Percentiles rank a stretch among this genome's conserved stretches.
These are phyloP conservation scores for Cenchrus americanus DNA, from an alignment of 176 grass and related monocot genomes.

Conservation along the genomic window DNA sequence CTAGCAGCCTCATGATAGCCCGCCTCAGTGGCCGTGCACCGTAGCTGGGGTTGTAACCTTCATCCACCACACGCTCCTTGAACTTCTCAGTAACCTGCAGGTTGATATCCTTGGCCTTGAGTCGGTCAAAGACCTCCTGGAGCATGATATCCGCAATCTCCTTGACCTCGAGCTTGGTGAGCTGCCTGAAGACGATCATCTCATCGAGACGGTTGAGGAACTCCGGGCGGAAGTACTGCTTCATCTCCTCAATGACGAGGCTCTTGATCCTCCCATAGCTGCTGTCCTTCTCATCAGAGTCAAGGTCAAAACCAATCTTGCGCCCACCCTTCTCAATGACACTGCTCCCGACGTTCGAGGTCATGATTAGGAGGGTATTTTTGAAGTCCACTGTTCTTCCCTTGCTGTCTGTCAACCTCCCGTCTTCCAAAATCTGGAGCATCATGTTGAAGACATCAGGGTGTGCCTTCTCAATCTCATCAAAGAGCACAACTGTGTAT, in stretches of 20 bases:
- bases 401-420: constrained; percentile 89
- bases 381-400: constrained; percentile 94
- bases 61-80: constrained; percentile 79
- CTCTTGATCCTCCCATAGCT: constrained; percentile 93
- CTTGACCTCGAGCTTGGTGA: constrained; percentile 85
- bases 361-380: constrained; percentile 94
- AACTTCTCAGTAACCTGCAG: constrained; percentile 86
- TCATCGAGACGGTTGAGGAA: constrained; percentile 89
- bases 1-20: constrained; percentile 85
- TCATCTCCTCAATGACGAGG: constrained; percentile 81
- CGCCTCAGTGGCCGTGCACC: constrained; percentile 75
- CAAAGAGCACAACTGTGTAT: constrained; percentile 88
- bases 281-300: constrained; percentile 79
- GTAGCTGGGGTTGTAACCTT: constrained; percentile 85
- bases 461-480: constrained; percentile 90
- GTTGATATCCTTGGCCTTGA: constrained; percentile 77
- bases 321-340: constrained; percentile 91
- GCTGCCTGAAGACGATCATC: constrained; percentile 95
- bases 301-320: constrained; percentile 81
- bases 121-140: constrained; percentile 68
- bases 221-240: constrained; percentile 89
- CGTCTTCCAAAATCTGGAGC: constrained; percentile 95
- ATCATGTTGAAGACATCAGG: constrained; percentile 99
- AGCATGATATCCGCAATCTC: constrained; percentile 90
- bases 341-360: constrained; percentile 90